Base-by-base conservation (phyloP, 2,329 filamentous ascomycete species). In the Botryosphaeria dothidea region DNA sequence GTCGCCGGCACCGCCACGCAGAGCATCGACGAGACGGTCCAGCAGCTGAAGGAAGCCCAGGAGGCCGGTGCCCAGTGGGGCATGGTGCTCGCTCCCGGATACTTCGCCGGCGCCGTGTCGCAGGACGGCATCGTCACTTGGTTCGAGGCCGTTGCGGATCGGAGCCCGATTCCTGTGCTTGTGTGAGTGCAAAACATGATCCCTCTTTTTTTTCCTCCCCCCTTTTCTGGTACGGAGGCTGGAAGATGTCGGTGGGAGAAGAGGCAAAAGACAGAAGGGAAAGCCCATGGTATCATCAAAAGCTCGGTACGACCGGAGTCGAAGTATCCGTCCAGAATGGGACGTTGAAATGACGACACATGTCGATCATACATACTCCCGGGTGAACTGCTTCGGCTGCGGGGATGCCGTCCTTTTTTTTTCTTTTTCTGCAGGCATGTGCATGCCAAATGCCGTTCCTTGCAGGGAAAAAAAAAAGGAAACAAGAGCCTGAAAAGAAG, bases 1-100 rank as follows among this genome's bases (percentile, higher is more conserved):
- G 84, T 88, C 68, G 83, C 82, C 2, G 85, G 86, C 25, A 87
- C 85, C 1, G 81, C 85, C 31, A 84, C 84, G 9, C 83, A 87
- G 71, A 84, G 82, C 64, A 79, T 88, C 58, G 84, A 84, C 38
- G 86, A 86, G 71, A 85, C 84, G 3, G 72, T 87, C 9, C 79
- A 82, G 67, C 78, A 84, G 73, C 80, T 87, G 64, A 72, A 76
- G 43, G 82, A 81, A 45, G 82, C 83, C 31, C 77, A 80, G 64
- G 79, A 81, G 19, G 82, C 84, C 3, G 85, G 85, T 38, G 81
- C 84, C 8, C 81, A 84, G 67, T 87, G 83, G 77, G 86, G 85
- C 27, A 76, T 88, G 67, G 83, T 85, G 29, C 79, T 89, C 21
- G 83, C 84, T 31, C 52, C 51, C 8, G 64, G 64, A 4, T 65